phyloP scores from a whole-genome alignment of 2,329 filamentous ascomycete species.

The Lithohypha guttulata region DNA sequence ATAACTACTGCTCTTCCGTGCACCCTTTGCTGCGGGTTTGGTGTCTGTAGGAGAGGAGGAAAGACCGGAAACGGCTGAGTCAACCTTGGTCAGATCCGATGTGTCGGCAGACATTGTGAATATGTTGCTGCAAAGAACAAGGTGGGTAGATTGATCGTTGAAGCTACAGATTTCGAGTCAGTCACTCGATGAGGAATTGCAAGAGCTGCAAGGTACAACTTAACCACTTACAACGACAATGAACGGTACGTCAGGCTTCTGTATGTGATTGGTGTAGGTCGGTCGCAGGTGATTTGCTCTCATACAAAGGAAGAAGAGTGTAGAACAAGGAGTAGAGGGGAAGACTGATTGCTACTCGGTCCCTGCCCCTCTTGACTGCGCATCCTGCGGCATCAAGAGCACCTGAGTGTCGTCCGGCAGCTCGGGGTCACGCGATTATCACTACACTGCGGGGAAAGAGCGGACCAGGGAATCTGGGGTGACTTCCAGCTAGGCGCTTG shows the following conservation, averaged over 20 bases:
- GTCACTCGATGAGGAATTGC: too few species aligned
- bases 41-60: slow-evolving; percentile 56
- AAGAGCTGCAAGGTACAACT: too few species aligned
- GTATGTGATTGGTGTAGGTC: slow-evolving; percentile 4
- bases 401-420: too few species aligned
- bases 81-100: slow-evolving; percentile 56
- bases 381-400: too few species aligned
- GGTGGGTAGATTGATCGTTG: too few species aligned
- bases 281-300: slow-evolving; percentile 7
- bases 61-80: slow-evolving; percentile 78
- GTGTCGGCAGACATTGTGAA: slow-evolving; percentile 22
- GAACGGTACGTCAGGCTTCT: not conserved
- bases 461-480: too few species aligned
- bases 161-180: too few species aligned
- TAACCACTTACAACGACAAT: not conserved
- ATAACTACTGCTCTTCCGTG: slow-evolving; percentile 61
- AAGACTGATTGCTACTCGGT: slow-evolving; percentile 1
- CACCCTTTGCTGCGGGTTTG: slow-evolving; percentile 34
- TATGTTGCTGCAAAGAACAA: too few species aligned
- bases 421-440: too few species aligned
- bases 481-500: too few species aligned
- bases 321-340: not conserved
- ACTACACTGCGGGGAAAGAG: too few species aligned
- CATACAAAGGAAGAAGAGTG: slow-evolving; percentile 1
- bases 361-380: slow-evolving; percentile 1